Evolutionary conservation across 306 rosid species (phyloP).

Genomic region (Myrica gale): DNA sequence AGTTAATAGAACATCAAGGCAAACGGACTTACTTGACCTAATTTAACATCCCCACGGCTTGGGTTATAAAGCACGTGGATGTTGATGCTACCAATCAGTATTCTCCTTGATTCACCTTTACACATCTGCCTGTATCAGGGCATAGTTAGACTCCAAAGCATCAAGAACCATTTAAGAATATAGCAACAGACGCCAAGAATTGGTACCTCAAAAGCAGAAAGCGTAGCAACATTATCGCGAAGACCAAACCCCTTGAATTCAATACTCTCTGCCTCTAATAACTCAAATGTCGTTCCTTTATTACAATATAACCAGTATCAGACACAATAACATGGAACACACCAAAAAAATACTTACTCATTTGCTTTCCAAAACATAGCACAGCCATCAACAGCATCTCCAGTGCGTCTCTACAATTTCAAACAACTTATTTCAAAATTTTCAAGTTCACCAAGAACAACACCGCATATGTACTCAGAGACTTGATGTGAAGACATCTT

Average conservation of each 20-base stretch:
- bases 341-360: conserved; percentile 40
- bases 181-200: conserved; percentile 20
- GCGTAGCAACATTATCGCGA: conserved; percentile 89
- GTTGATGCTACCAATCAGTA: conserved; percentile 57
- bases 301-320: conserved; percentile 19
- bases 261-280: conserved; percentile 62
- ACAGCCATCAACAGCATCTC: conserved; percentile 71
- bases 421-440: conserved; percentile 17
- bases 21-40: conserved; percentile 72
- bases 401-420: conserved; percentile 76
- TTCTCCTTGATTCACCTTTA: conserved; percentile 63
- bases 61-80: conserved; percentile 86
- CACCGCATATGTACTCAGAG: background rate
- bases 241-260: conserved; percentile 73
- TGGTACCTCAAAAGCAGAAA: conserved; percentile 75
- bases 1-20: background rate
- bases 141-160: conserved; percentile 50
- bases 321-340: background rate
- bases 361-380: conserved; percentile 84
- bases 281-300: conserved; percentile 24
- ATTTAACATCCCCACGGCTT: conserved; percentile 77
- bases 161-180: background rate
- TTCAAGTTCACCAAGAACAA: background rate
- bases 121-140: conserved; percentile 74
- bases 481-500: background rate